Evolutionary conservation across 2,329 filamentous ascomycete species (phyloP), one percentile per base, ranked within the genome.

Genomic region (Aurifilum marmelostoma): DNA sequence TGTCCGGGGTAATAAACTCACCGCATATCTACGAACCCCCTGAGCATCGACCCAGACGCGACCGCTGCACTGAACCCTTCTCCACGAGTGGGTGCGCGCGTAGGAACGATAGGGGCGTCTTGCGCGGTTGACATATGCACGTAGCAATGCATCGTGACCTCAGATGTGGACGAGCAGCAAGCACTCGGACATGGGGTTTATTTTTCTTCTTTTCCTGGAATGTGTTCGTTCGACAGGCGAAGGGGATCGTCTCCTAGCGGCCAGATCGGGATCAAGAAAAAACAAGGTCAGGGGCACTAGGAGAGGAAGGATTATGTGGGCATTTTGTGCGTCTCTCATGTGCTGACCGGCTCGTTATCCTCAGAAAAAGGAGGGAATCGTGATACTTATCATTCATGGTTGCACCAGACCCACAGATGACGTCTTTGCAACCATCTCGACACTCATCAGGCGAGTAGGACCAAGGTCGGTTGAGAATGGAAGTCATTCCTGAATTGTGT

Each of bases 21-120:
- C 61, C 61, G 61, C 61, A 50, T 63, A 27, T 34, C 34, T 34
- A 34, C 34, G 4, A 34, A 34, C 61, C 61, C 61, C 61, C 8
- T 50, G 41, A 29, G 41, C 16, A 47, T 6, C 3, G 18, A 47
- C 16, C n/a, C 2, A 21, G 29, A 21, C 2, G 39, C 27, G 39
- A 21, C 41, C 27, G 32, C 39, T 47, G 61, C 41, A 50, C 18
- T 7, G n/a, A 62, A 27, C 52, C 52, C 4, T 8, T 8, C 34
- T 8, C 34, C 24, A 18, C 14, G 14, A 27, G 27, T 34, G 34
- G 52, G 4, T 29, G 43, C 43, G 43, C 43, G 43, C 43, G 21
- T 47, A 47, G 43, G 43, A 47, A 29, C 24, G 24, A 29, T 29
- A 29, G 52, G 14, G 27, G 52, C 50, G 24, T 56, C 24, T 18